Evolutionary conservation across 352 stramenopile genomes (phyloP).

Genomic region (Detonula confervacea): DNA sequence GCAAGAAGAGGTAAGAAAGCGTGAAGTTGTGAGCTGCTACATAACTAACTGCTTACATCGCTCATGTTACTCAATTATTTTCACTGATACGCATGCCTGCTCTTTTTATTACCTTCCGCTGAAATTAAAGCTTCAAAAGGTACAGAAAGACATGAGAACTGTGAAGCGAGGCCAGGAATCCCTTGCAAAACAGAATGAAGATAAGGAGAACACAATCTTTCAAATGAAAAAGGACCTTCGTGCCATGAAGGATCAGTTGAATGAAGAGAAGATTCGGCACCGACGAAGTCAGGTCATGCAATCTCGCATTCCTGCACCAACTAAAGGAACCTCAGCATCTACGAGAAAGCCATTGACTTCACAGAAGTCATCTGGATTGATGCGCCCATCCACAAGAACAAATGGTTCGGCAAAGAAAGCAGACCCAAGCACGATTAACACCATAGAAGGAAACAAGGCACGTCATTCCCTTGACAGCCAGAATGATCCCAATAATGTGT

Average conservation of each 20-base stretch:
- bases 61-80: too few relatives aligned
- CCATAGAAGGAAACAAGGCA: slow-evolving; percentile 5
- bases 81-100: background rate
- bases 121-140: slow-evolving; percentile 43
- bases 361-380: slow-evolving; percentile 31
- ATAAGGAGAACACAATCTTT: slow-evolving; percentile 80
- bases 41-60: too few relatives aligned
- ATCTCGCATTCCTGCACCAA: slow-evolving; percentile 52
- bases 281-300: slow-evolving; percentile 44
- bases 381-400: slow-evolving; percentile 11
- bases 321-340: background rate
- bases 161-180: slow-evolving; percentile 61
- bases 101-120: too few relatives aligned
- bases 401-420: slow-evolving; percentile 25
- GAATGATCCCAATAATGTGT: slow-evolving; percentile 35
- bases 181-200: slow-evolving; percentile 66
- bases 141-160: slow-evolving; percentile 66
- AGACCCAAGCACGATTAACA: slow-evolving; percentile 9
- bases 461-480: too few relatives aligned
- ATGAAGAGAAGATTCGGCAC: slow-evolving; percentile 56
- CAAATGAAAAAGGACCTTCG: slow-evolving; percentile 74
- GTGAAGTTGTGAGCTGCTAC: slow-evolving; percentile 5
- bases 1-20: slow-evolving; percentile 61
- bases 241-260: slow-evolving; percentile 66
- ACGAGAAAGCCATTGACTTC: slow-evolving; percentile 26